phyloP scores from a whole-genome alignment of 2,329 filamentous ascomycete species.

The Aureobasidium subglaciale region DNA sequence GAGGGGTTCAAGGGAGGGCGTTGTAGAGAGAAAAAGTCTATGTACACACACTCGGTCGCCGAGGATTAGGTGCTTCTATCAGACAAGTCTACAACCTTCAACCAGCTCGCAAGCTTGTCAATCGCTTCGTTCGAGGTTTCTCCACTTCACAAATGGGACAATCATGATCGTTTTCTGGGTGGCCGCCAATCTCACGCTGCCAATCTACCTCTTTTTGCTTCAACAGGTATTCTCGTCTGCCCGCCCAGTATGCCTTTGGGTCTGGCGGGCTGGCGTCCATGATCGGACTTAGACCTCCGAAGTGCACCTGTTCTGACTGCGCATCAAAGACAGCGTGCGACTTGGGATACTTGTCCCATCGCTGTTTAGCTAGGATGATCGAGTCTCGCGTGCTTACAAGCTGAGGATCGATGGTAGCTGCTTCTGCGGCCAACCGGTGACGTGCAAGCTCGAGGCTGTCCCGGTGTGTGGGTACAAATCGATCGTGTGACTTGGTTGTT shows the following conservation, averaged over 20 bases:
- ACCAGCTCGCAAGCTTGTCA: slow-evolving; percentile 15
- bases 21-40: not conserved
- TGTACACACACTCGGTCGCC: slow-evolving; percentile 12
- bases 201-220: not conserved
- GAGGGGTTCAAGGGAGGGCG: slow-evolving; percentile 2
- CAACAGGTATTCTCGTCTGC: slow-evolving; percentile 6
- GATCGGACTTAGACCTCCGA: slow-evolving; percentile 25
- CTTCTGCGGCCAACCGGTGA: slow-evolving; percentile 18
- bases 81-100: slow-evolving; percentile 12
- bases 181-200: slow-evolving; percentile 16
- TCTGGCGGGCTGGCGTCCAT: slow-evolving; percentile 26
- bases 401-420: slow-evolving; percentile 18
- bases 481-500: slow-evolving; percentile 20
- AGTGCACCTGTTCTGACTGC: slow-evolving; percentile 16
- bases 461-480: slow-evolving; percentile 22
- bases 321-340: not conserved
- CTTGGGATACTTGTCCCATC: slow-evolving; percentile 21
- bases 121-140: slow-evolving; percentile 19
- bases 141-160: slow-evolving; percentile 24
- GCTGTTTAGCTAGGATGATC: slow-evolving; percentile 23
- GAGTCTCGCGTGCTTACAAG: slow-evolving; percentile 24
- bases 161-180: slow-evolving; percentile 21
- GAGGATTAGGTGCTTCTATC: not conserved
- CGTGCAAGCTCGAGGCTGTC: slow-evolving; percentile 26
- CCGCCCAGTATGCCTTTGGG: not conserved